Conservation (phyloP, 768 basidiomycete genomes). For the Pholiota microspora region DNA sequence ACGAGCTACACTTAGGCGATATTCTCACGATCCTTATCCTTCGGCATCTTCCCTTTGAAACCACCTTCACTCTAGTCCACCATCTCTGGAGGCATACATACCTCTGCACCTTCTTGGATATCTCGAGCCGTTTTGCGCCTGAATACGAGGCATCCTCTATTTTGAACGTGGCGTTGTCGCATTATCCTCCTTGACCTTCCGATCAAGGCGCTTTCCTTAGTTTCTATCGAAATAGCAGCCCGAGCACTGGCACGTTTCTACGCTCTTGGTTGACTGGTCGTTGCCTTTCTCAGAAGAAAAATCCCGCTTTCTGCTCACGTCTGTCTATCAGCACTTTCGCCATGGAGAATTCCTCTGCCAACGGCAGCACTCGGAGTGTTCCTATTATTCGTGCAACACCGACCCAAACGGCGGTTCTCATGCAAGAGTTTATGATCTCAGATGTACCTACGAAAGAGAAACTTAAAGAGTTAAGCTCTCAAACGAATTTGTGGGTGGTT, state of each 20-base stretch:
- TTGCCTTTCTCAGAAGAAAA: not conserved
- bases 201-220: not conserved
- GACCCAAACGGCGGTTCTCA: conserved; percentile 25
- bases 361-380: not conserved
- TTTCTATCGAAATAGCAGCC: not conserved
- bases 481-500: conserved; percentile 33
- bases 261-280: not conserved
- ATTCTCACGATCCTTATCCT: not conserved
- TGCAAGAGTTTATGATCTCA: conserved; percentile 23
- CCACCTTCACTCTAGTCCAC: not conserved
- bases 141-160: too few species aligned
- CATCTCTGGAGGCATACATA: not conserved
- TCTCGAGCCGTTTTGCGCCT: too few species aligned
- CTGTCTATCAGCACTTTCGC: not conserved
- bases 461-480: conserved; percentile 23
- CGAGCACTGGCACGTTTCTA: not conserved
- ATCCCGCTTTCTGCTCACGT: not conserved
- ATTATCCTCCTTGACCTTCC: not conserved
- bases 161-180: not conserved
- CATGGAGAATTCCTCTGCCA: not conserved
- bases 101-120: too few species aligned
- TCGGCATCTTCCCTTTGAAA: not conserved
- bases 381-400: conserved; percentile 22
- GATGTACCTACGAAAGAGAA: conserved; percentile 19
- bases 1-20: not conserved